phyloP scores from a whole-genome alignment of 164 flowering plant genomes.

The Cinnamomum micranthum region DNA sequence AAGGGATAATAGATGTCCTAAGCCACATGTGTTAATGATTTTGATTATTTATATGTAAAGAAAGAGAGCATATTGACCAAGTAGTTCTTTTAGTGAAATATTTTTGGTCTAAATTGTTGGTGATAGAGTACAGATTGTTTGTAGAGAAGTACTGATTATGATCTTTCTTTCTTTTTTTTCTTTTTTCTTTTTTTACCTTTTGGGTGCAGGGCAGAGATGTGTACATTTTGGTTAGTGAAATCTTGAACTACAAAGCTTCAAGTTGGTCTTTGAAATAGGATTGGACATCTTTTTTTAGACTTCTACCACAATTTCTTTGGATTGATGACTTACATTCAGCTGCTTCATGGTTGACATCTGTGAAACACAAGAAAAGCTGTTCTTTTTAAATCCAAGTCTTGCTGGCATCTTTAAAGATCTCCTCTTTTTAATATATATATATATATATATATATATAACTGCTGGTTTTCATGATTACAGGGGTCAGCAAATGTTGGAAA shows the following conservation, averaged over 20 bases:
- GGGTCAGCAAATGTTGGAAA: slow-evolving; percentile 98
- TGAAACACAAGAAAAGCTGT: not conserved
- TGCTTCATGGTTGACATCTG: slow-evolving; percentile 2
- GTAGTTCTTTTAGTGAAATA: not conserved
- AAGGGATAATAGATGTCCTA: not conserved
- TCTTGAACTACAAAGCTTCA: slow-evolving; percentile 15
- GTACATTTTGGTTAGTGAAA: slow-evolving; percentile 83
- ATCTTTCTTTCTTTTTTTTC: not conserved
- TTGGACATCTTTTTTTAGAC: slow-evolving; percentile 1
- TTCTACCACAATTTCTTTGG: not conserved
- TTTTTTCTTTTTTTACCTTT: slow-evolving; percentile 2
- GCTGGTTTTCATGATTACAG: slow-evolving; percentile 29
- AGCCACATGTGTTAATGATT: not conserved
- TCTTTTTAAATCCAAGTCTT: not conserved
- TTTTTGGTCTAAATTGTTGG: not conserved
- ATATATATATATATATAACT: not conserved
- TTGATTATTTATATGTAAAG: too few species aligned
- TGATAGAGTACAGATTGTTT: slow-evolving; percentile 1
- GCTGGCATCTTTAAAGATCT: not conserved
- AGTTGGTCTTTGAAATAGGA: slow-evolving; percentile 9
- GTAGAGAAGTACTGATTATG: slow-evolving; percentile 2
- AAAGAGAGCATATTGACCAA: not conserved
- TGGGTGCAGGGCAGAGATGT: slow-evolving; percentile 91
- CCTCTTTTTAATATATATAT: not conserved
- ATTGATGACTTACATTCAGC: not conserved